Percentiles rank a stretch among this genome's conserved stretches.
phyloP scores from a whole-genome alignment of 768 basidiomycete species.

The Rhodotorula kratochvilovae region DNA sequence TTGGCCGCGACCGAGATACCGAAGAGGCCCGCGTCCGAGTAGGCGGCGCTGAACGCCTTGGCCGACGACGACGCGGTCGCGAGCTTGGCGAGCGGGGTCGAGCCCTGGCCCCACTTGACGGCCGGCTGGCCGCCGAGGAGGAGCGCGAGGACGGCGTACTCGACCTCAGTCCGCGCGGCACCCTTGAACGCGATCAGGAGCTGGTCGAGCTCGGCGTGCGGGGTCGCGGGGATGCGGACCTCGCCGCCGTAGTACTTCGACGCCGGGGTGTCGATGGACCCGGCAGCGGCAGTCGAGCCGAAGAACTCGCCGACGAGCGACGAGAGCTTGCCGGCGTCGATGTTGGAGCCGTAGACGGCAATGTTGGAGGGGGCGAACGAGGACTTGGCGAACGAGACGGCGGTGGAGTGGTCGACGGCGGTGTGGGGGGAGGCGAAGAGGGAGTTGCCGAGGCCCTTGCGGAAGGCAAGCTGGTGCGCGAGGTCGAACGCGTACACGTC shows the following conservation, averaged over 20 bases:
- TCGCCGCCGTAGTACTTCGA: slow-evolving; percentile 78
- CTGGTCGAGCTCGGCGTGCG: slow-evolving; percentile 55
- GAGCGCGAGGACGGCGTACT: slow-evolving; percentile 71
- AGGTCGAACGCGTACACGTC: slow-evolving; percentile 71
- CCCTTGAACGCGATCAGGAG: slow-evolving; percentile 88
- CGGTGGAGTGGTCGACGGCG: slow-evolving; percentile 52
- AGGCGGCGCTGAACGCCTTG: slow-evolving; percentile 72
- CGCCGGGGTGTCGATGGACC: slow-evolving; percentile 47
- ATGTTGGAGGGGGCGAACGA: slow-evolving; percentile 72
- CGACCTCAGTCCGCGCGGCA: slow-evolving; percentile 61
- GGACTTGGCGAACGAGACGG: slow-evolving; percentile 63
- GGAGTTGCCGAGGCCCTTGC: slow-evolving; percentile 83
- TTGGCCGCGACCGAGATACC: slow-evolving; percentile 73
- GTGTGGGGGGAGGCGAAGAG: slow-evolving; percentile 73
- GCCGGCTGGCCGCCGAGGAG: slow-evolving; percentile 72
- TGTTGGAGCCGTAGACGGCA: slow-evolving; percentile 81
- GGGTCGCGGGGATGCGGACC: slow-evolving; percentile 59
- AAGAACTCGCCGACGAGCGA: slow-evolving; percentile 70
- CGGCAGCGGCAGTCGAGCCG: slow-evolving; percentile 51
- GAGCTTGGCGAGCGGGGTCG: slow-evolving; percentile 62
- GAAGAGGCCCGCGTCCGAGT: slow-evolving; percentile 85
- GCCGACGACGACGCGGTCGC: slow-evolving; percentile 63
- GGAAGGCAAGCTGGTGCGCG: slow-evolving; percentile 88
- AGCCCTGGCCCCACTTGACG: slow-evolving; percentile 79
- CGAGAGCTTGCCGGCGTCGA: slow-evolving; percentile 63